Base-by-base conservation (phyloP, 2,329 filamentous ascomycete genomes). In the Hypoxylon sp. region DNA sequence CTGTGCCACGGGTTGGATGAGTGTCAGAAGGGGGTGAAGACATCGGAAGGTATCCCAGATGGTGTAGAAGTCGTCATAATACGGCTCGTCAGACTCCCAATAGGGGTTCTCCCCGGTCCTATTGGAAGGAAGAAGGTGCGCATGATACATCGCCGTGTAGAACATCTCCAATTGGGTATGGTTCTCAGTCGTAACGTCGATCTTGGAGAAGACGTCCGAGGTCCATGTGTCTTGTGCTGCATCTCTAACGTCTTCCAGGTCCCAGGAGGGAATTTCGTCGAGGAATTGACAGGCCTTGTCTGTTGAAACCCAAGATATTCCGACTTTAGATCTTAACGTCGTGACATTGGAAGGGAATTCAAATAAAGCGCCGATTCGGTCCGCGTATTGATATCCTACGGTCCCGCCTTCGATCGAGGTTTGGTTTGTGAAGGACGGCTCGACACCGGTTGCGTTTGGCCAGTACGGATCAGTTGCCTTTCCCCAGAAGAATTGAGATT, bases 71-170 rank as follows among this genome's bases (percentile, higher is more conserved):
- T 88, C 86, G 53, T 88, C 85, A 70, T 86, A 89, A 63, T 85
- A 88, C 1, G 87, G 86, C 69, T 89, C 86, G 0, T 73, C 73
- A 1, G 82, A 84, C 3, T 76, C 74, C 86, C 87, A 89, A 2
- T 78, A 73, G 0, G 86, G 86, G 59, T 88, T 89, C 68, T 89
- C 86, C 1, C 84, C 85, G 0, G 85, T 88, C 5, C 84, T 81
- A 62, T 89, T 85, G 0, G 86, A 88, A 0, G 87, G 87, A 66
- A 88, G 85, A n/a, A 89, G 72, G 67, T 88, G 85, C 81, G 87
- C 86, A 70, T 86, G 85, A 67, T 89, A 89, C 6, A 90, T 74
- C 1, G 82, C 84, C 0, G 85, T 84, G 74, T 90, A 90, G 4
- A 90, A 76, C 50, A 88, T 76, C 11, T 79, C 76, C 0, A 87